phyloP scores from a whole-genome alignment of 2,329 filamentous ascomycete genomes.

The Aspergillus pseudonomiae region DNA sequence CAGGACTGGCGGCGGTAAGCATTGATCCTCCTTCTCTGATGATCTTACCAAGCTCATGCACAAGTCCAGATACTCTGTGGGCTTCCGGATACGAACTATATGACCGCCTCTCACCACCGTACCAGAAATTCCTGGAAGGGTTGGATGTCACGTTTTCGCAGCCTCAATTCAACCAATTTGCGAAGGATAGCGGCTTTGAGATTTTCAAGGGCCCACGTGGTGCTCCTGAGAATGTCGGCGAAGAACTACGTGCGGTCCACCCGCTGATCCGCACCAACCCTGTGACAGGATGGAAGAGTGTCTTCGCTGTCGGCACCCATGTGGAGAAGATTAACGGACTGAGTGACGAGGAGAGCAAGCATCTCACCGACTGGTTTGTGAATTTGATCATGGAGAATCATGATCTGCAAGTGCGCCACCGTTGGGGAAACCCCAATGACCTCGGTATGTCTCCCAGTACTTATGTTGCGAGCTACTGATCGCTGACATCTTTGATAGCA shows the following conservation, averaged over 20 bases:
- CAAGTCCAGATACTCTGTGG: slow-evolving; percentile 45
- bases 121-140: slow-evolving; percentile 42
- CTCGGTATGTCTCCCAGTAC: slow-evolving; percentile 29
- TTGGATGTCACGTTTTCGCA: slow-evolving; percentile 42
- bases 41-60: neutral
- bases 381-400: slow-evolving; percentile 44
- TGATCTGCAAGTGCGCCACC: slow-evolving; percentile 44
- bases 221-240: slow-evolving; percentile 61
- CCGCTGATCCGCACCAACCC: slow-evolving; percentile 57
- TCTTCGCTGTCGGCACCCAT: slow-evolving; percentile 40
- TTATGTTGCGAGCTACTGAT: neutral
- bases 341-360: slow-evolving; percentile 34
- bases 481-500: slow-evolving; percentile 34
- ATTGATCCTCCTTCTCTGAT: no score
- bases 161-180: slow-evolving; percentile 34
- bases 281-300: slow-evolving; percentile 42
- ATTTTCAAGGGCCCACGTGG: slow-evolving; percentile 44
- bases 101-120: slow-evolving; percentile 43
- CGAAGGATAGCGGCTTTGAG: slow-evolving; percentile 34
- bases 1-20: slow-evolving; percentile 43
- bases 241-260: slow-evolving; percentile 52
- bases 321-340: slow-evolving; percentile 38
- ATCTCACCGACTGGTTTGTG: slow-evolving; percentile 41
- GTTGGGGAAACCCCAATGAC: slow-evolving; percentile 48
- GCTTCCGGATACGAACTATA: slow-evolving; percentile 49